A percentile compares a stretch with the other conserved stretches of the same genome.
phyloP scores from a whole-genome alignment of 108 stramenopile species.

The Phaeodactylum tricornutum region DNA sequence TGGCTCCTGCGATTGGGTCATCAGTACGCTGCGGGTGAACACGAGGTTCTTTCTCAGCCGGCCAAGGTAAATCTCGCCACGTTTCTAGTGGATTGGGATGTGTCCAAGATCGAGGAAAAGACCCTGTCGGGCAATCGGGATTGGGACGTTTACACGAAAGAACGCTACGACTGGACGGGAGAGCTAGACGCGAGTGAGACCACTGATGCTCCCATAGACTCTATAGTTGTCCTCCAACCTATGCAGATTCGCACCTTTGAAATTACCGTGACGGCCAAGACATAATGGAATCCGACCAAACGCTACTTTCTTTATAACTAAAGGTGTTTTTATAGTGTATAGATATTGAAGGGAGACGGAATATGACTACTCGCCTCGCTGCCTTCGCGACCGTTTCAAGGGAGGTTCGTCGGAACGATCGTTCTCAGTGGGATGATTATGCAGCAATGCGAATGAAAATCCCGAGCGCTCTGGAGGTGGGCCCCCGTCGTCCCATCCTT shows the following conservation, averaged over 20 bases:
- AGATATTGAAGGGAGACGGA: neutral
- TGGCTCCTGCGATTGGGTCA: constrained; percentile 82
- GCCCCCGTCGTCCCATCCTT: constrained; percentile 75
- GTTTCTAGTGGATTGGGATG: neutral
- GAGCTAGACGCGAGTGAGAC: neutral
- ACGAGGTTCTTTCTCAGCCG: constrained; percentile 32
- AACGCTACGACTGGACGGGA: neutral
- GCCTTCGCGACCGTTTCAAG: neutral
- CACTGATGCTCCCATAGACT: neutral
- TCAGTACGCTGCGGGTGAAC: constrained; percentile 72
- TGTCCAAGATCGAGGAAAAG: neutral
- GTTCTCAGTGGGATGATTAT: neutral
- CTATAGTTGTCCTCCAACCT: neutral
- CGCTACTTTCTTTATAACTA: neutral
- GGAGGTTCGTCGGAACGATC: neutral
- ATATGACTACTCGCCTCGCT: neutral
- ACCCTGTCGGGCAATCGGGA: constrained; percentile 12
- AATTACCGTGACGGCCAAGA: neutral
- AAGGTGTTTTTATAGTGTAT: neutral
- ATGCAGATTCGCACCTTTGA: constrained; percentile 11
- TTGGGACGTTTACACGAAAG: neutral
- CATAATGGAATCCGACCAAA: neutral
- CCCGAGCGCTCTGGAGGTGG: constrained; percentile 49
- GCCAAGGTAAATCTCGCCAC: constrained; percentile 43
- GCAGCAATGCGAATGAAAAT: constrained; percentile 65